These are phyloP conservation scores for Chalciporus chontae DNA, from an alignment of 768 basidiomycete genomes.

Conservation along the genomic window DNA sequence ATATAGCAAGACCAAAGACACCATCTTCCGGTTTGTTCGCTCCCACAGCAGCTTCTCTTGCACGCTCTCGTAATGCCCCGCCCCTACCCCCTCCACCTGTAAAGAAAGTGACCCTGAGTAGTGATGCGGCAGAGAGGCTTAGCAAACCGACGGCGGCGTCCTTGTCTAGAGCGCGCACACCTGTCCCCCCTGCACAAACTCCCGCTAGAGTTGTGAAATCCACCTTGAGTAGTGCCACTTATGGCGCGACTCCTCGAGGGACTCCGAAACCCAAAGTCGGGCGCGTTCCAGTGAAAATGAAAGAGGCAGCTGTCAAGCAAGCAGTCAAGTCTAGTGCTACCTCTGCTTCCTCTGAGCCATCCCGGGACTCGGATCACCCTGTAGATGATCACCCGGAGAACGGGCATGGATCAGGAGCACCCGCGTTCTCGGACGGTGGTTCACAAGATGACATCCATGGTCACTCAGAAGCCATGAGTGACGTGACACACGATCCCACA, in stretches of 20 bases:
- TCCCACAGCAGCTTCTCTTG: constrained; percentile 80
- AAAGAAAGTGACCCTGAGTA: constrained; percentile 54
- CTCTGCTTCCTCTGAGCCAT: constrained; percentile 24
- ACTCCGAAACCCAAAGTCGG: constrained; percentile 27
- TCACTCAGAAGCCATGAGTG: constrained; percentile 12
- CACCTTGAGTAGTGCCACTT: constrained; percentile 26
- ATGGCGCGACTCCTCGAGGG: constrained; percentile 26
- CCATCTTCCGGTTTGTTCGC: constrained; percentile 70
- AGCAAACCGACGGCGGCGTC: constrained; percentile 85
- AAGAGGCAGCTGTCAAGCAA: constrained; percentile 20
- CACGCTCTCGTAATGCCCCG: constrained; percentile 56
- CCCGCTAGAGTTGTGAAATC: constrained; percentile 29
- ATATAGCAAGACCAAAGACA: constrained; percentile 48
- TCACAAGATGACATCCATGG: constrained; percentile 20
- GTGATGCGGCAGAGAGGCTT: constrained; percentile 58
- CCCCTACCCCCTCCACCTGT: constrained; percentile 44
- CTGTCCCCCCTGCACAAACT: constrained; percentile 13
- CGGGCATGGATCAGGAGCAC: constrained; percentile 20
- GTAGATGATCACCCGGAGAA: constrained; percentile 24
- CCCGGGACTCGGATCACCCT: constrained; percentile 17
- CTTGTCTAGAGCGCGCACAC: constrained; percentile 54
- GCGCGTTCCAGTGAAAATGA: constrained; percentile 24
- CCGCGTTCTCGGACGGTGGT: constrained; percentile 10
- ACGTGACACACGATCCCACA: constrained; percentile 8
- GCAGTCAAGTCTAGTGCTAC: constrained; percentile 14